Evolutionary conservation across 176 grass and related monocot species (phyloP), one percentile per base, ranked within the genome.

Genomic region (Cenchrus purpureus): DNA sequence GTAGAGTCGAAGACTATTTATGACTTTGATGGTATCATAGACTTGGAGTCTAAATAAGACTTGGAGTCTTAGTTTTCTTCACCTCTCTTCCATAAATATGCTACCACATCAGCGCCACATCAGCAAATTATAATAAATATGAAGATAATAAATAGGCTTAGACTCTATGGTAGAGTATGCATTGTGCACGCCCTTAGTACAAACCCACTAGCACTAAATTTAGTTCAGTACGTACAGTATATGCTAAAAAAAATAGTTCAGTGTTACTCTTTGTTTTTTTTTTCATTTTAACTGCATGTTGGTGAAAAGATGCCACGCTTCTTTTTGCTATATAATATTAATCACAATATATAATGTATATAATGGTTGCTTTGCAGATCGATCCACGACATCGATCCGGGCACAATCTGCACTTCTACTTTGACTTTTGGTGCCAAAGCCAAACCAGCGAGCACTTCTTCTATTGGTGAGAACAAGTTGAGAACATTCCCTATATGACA

Each of bases 321-420:
- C 25, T 25, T 25, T 25, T 25, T 25, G 25, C 25, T 25, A 25
- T 25, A 25, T 25, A 25, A 25, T 25, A 25, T 25, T 25, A 25
- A 25, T 25, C 25, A 25, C 25, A 25, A 25, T 25, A 46, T 46
- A 46, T 46, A 46, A 46, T 44, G 55, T 74, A 37, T 81, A 28
- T 8, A 65, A 81, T 54, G 78, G 31, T 57, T n/a, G 4, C 19
- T 80, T 20, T 74, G 16, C 74, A 94, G 97, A 99, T 99, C 82
- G 94, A 99, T 81, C 90, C 97, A 58, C 85, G 88, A 32, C 94
- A 99, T 71, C 85, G 94, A 9, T 99, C 94, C 42, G 97, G 97
- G 7, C 97, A 97, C 79, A 99, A 99, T 72, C 86, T 99, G 54
- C 88, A 92, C 34, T 89, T 90, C 71, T 99, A 99, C 86, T 94